Evolutionary conservation across 805 yeast genomes (phyloP).

Genomic region (Starmerella gropengiesseri): DNA sequence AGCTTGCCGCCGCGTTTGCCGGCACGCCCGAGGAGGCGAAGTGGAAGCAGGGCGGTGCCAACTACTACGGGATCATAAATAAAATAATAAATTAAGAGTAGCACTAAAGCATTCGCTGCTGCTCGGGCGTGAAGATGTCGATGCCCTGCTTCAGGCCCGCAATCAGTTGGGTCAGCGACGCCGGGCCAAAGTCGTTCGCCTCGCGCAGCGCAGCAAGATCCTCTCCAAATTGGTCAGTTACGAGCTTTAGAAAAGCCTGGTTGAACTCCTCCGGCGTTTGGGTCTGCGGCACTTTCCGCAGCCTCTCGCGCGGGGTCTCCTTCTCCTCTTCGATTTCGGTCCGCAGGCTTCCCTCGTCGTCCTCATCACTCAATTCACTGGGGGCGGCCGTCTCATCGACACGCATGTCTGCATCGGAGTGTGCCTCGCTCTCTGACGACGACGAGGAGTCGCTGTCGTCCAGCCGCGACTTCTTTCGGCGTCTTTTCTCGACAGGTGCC

Average conservation of each 20-base stretch:
- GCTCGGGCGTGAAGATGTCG: slow-evolving; percentile 30
- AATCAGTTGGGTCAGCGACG: slow-evolving; percentile 29
- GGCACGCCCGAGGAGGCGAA: slow-evolving; percentile 21
- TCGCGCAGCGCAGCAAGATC: slow-evolving; percentile 34
- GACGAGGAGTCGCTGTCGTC: slow-evolving; percentile 12
- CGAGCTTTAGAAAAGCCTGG: slow-evolving; percentile 36
- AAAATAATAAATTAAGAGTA: background rate
- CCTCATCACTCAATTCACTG: slow-evolving; percentile 20
- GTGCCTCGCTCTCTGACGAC: slow-evolving; percentile 20
- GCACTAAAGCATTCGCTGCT: slow-evolving; percentile 19
- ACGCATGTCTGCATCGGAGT: background rate
- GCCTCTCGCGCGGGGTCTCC: slow-evolving; percentile 20
- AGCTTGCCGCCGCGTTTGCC: slow-evolving; percentile 16
- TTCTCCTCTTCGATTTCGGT: background rate
- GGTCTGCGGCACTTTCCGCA: slow-evolving; percentile 20
- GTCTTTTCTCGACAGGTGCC: slow-evolving; percentile 20
- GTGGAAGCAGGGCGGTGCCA: slow-evolving; percentile 5
- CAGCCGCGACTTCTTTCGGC: slow-evolving; percentile 26
- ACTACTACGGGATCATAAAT: slow-evolving; percentile 8
- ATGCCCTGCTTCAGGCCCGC: slow-evolving; percentile 32
- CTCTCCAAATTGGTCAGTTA: slow-evolving; percentile 40
- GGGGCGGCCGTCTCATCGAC: slow-evolving; percentile 1
- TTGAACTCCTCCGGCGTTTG: slow-evolving; percentile 15
- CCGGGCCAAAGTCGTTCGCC: slow-evolving; percentile 34
- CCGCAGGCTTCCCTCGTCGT: slow-evolving; percentile 13